phyloP scores from a whole-genome alignment of 768 basidiomycete genomes.

The Tulasnella sp. region DNA sequence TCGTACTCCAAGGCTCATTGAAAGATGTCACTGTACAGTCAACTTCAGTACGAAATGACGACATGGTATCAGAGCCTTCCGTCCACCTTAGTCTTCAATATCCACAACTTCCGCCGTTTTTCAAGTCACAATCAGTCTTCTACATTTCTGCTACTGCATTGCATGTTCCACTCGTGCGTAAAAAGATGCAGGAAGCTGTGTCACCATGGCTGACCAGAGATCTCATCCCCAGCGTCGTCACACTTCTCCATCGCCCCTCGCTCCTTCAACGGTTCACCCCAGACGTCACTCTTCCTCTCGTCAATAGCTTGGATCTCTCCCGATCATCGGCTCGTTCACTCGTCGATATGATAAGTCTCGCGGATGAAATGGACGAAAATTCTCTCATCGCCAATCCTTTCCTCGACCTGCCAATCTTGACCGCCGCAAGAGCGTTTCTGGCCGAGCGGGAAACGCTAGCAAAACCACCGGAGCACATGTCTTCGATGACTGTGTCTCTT shows the following conservation, averaged over 20 bases:
- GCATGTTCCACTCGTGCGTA: conserved; percentile 19
- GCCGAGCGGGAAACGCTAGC: conserved; percentile 15
- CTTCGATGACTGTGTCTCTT: conserved; percentile 11
- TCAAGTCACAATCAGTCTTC: conserved; percentile 17
- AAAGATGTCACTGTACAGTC: not conserved
- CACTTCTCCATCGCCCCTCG: conserved; percentile 18
- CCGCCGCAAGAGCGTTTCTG: conserved; percentile 19
- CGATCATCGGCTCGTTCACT: conserved; percentile 19
- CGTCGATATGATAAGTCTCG: conserved; percentile 19
- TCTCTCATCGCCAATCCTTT: conserved; percentile 19
- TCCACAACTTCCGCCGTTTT: conserved; percentile 19
- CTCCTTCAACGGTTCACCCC: conserved; percentile 19
- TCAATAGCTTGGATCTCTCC: conserved; percentile 17
- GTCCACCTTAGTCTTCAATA: conserved; percentile 18
- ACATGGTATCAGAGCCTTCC: conserved; percentile 18
- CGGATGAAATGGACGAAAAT: conserved; percentile 16
- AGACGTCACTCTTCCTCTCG: conserved; percentile 15
- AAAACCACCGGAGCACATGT: conserved; percentile 12
- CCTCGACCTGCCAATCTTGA: conserved; percentile 20
- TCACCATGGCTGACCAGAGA: no score
- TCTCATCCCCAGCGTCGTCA: conserved; percentile 4
- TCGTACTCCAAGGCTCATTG: not conserved
- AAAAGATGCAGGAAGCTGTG: no score
- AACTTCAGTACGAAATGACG: conserved; percentile 20
- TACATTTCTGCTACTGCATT: conserved; percentile 18